Evolutionary conservation across 2,329 filamentous ascomycete genomes (phyloP).

Genomic region (Penicillium aurantiogriseum): DNA sequence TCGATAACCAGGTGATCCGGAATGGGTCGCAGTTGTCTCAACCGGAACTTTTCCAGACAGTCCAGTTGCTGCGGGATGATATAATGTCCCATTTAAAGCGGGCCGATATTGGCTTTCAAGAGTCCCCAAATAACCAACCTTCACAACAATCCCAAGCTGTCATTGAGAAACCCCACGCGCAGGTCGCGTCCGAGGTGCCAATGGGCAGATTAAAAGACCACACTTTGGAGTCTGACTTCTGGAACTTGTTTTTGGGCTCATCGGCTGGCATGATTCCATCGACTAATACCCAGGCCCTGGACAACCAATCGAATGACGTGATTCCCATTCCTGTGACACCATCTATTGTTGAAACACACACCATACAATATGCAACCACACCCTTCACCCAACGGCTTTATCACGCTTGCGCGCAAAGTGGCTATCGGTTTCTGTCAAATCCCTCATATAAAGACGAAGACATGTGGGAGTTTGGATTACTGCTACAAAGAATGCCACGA

Average conservation of each 20-base stretch:
- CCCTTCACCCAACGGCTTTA: conserved; percentile 16
- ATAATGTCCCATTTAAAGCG: conserved; percentile 4
- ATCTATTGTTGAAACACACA: not conserved
- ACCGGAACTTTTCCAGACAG: conserved; percentile 3
- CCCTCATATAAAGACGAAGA: conserved; percentile 4
- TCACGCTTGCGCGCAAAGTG: conserved; percentile 12
- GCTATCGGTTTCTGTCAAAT: conserved; percentile 10
- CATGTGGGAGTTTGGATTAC: conserved; percentile 14
- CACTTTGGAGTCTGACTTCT: not conserved
- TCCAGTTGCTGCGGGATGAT: conserved; percentile 8
- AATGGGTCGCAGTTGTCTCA: not conserved
- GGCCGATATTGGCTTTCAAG: not conserved
- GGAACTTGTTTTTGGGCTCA: conserved; percentile 1
- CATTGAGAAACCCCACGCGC: not conserved
- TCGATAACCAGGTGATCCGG: conserved; percentile 5
- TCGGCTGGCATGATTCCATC: not conserved
- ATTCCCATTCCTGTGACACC: not conserved
- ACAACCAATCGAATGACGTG: not conserved
- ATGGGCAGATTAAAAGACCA: not conserved
- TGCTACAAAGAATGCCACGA: conserved; percentile 10
- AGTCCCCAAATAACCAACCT: not conserved
- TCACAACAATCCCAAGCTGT: not conserved
- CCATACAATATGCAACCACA: conserved; percentile 14
- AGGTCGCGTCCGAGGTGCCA: not conserved
- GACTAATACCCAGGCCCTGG: not conserved